Evolutionary conservation across 345 rosid genomes (phyloP).

Genomic region (Turritis glabra): DNA sequence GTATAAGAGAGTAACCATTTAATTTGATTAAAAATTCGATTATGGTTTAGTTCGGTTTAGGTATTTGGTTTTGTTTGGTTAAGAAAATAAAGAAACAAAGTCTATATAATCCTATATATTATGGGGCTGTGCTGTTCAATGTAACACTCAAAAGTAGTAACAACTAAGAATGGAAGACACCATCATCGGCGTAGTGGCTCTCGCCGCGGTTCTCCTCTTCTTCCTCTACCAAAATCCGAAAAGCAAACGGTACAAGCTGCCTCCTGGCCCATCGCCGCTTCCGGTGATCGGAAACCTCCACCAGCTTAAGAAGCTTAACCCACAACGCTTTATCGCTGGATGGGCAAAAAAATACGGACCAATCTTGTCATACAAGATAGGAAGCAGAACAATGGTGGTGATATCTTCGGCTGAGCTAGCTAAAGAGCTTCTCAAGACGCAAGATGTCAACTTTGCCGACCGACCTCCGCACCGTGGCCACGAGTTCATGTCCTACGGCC

Average conservation of each 20-base stretch:
- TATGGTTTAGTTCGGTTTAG: not conserved
- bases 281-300: slow-evolving; percentile 59
- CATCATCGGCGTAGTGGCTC: slow-evolving; percentile 12
- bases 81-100: not conserved
- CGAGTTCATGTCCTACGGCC: slow-evolving; percentile 31
- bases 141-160: not conserved
- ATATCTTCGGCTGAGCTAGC: slow-evolving; percentile 49
- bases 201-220: slow-evolving; percentile 23
- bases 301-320: slow-evolving; percentile 37
- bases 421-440: slow-evolving; percentile 43
- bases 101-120: slow-evolving; percentile 2
- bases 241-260: slow-evolving; percentile 25
- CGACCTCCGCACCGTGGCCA: slow-evolving; percentile 40
- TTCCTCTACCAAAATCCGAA: slow-evolving; percentile 26
- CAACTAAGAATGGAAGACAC: slow-evolving; percentile 27
- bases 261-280: slow-evolving; percentile 52
- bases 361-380: slow-evolving; percentile 48
- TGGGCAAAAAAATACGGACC: slow-evolving; percentile 56
- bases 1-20: not conserved
- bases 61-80: not conserved
- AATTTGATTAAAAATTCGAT: not conserved
- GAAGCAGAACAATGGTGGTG: slow-evolving; percentile 33
- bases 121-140: not conserved
- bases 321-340: slow-evolving; percentile 37
- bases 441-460: slow-evolving; percentile 37